Evolutionary conservation across 345 rosid species (phyloP).

Genomic region (Salix purpurea): DNA sequence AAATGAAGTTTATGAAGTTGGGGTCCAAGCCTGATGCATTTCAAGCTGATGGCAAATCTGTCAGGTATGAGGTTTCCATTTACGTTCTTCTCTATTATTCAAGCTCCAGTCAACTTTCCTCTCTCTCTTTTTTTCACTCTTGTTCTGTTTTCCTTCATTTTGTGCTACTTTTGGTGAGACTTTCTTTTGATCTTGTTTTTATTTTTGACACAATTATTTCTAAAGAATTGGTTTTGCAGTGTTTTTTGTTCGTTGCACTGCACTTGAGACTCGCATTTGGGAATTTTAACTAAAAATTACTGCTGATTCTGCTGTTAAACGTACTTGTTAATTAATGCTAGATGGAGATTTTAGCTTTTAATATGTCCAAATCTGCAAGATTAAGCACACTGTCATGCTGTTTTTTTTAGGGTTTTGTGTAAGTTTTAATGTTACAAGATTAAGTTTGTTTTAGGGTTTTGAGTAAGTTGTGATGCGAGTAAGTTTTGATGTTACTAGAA

Average conservation of each 20-base stretch:
- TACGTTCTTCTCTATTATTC: background rate
- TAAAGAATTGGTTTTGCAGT: background rate
- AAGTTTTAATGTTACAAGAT: background rate
- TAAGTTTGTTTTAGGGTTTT: background rate
- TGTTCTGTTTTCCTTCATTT: background rate
- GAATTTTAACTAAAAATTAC: background rate
- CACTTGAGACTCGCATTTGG: background rate
- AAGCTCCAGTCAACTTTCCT: background rate
- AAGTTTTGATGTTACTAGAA: background rate
- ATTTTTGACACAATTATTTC: background rate
- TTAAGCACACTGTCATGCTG: background rate
- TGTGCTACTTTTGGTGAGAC: background rate
- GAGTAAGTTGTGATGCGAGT: background rate
- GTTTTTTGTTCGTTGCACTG: background rate
- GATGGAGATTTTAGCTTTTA: background rate
- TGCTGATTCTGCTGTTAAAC: background rate
- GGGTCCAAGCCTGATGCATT: constrained; percentile 91
- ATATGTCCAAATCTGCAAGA: background rate
- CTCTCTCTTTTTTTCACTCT: background rate
- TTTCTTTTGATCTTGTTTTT: background rate
- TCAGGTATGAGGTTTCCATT: constrained; percentile 44
- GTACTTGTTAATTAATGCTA: background rate
- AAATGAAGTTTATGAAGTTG: constrained; percentile 93
- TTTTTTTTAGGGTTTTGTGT: background rate
- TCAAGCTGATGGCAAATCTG: constrained; percentile 64